phyloP scores from a whole-genome alignment of 2,329 filamentous ascomycete genomes.

The Hymenoscyphus salicellus region DNA sequence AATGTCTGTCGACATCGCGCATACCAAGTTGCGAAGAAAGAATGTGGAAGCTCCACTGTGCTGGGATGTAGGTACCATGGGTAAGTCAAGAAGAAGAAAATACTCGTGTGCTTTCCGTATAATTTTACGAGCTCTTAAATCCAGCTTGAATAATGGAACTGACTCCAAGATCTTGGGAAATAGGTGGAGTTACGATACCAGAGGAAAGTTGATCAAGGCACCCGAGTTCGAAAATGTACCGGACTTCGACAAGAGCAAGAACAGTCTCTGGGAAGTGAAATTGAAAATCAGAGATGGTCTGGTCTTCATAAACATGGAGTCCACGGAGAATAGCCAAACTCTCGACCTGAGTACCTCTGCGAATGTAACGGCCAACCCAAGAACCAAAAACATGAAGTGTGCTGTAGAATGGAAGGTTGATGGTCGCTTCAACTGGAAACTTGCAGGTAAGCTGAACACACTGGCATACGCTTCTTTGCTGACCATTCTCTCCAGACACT shows the following conservation, averaged over 20 bases:
- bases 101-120: too few relatives aligned
- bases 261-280: slow-evolving; percentile 31
- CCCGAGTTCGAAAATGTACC: slow-evolving; percentile 33
- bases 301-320: slow-evolving; percentile 31
- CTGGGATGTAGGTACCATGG: slow-evolving; percentile 34
- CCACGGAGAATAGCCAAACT: background rate
- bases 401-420: slow-evolving; percentile 29
- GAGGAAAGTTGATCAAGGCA: slow-evolving; percentile 32
- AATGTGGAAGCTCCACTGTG: slow-evolving; percentile 30
- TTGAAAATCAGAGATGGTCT: slow-evolving; percentile 20
- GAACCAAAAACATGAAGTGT: slow-evolving; percentile 17
- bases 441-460: slow-evolving; percentile 23
- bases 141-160: background rate
- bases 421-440: slow-evolving; percentile 32
- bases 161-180: background rate
- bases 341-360: slow-evolving; percentile 8
- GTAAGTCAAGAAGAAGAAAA: background rate
- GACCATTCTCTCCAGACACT: slow-evolving; percentile 9
- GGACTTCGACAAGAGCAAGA: slow-evolving; percentile 30
- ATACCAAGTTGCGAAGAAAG: slow-evolving; percentile 32
- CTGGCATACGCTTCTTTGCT: background rate
- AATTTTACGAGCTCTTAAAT: background rate
- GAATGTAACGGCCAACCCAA: slow-evolving; percentile 8
- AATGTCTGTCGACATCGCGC: slow-evolving; percentile 35
- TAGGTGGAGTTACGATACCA: slow-evolving; percentile 31